Base-by-base conservation (phyloP, 805 yeast species). In the Schizosaccharomyces octosporus region DNA sequence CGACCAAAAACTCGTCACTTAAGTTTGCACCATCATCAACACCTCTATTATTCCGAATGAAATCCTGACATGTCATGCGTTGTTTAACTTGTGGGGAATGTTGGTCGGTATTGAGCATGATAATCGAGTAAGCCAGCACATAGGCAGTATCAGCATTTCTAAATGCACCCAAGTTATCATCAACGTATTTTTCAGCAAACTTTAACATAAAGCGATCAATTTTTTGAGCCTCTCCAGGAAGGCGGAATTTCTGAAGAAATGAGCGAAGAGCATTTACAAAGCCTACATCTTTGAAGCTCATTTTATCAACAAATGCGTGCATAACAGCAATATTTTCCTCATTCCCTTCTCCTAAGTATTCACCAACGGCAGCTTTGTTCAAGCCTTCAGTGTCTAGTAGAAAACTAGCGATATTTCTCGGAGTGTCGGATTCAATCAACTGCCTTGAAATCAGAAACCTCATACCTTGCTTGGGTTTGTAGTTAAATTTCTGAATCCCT, bases 211-310 rank as follows among this genome's bases (percentile, higher is more conserved):
- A 87, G 66, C 99, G 79, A 75, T 93, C 98, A 69, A 93, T 90
- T 69, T 93, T 90, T 73, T 93, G 99, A 4, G 96, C 89, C 72
- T 93, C 99, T 59, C 99, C 99, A 2, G 99, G 98, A 63, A 93
- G 77, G 70, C 98, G 78, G 73, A 93, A 94, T 59, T 81, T 78
- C 69, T 94, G 98, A 63, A 93, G 76, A 68, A 87, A 88, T 15
- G 73, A 75, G 66, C 98, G 79, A 74, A 93, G 75, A 0, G 97
- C 94, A 66, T 84, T 94, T 15, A 89, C 88, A 68, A 93, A 88
- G 1, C 81, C 74, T 65, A 78, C 70, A 43, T 77, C 76, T 4
- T 78, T 73, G 70, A 93, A 90, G 62, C 88, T 86, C 83, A 93
- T 83, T 64, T 78, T 74, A 68, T 89, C 95, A 32, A 90, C 95